Conservation (phyloP, 768 basidiomycete genomes). For the Gloeopeniophorella convolvens region DNA sequence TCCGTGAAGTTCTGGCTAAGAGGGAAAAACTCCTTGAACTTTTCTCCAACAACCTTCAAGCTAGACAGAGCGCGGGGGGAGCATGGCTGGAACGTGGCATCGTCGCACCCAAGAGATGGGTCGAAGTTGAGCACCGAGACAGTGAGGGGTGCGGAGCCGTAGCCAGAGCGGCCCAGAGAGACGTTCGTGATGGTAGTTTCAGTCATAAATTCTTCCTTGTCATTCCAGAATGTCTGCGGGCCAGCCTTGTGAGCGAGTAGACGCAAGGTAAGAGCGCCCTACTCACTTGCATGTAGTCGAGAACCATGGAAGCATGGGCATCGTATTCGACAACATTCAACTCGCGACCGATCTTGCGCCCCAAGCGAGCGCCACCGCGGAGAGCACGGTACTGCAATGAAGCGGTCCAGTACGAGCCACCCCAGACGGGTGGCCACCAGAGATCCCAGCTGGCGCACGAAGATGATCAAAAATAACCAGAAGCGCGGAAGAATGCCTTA, state of each 20-base stretch:
- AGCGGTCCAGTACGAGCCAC: constrained; percentile 17
- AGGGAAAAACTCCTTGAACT: constrained; percentile 5
- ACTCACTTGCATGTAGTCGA: constrained; percentile 16
- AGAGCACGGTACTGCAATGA: constrained; percentile 17
- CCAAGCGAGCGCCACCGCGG: constrained; percentile 17
- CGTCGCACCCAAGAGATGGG: constrained; percentile 11
- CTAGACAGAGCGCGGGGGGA: constrained; percentile 15
- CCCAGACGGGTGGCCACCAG: constrained; percentile 17
- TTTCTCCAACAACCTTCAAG: constrained; percentile 13
- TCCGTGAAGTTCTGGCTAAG: constrained; percentile 6
- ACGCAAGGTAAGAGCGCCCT: background rate
- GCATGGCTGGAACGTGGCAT: constrained; percentile 15
- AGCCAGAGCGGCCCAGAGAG: constrained; percentile 11
- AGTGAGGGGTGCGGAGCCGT: constrained; percentile 12
- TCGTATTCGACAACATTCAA: constrained; percentile 1
- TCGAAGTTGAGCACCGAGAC: constrained; percentile 14
- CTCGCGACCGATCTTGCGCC: background rate
- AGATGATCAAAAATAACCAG: background rate
- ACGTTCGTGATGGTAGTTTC: constrained; percentile 11
- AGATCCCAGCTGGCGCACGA: constrained; percentile 5
- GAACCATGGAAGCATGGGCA: constrained; percentile 6
- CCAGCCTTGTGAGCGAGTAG: background rate
- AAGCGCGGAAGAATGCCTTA: background rate
- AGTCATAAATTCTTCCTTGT: constrained; percentile 12
- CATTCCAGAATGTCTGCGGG: constrained; percentile 16